phyloP scores from a whole-genome alignment of 1,284 basidiomycete species.

The Vanrija pseudolonga region DNA sequence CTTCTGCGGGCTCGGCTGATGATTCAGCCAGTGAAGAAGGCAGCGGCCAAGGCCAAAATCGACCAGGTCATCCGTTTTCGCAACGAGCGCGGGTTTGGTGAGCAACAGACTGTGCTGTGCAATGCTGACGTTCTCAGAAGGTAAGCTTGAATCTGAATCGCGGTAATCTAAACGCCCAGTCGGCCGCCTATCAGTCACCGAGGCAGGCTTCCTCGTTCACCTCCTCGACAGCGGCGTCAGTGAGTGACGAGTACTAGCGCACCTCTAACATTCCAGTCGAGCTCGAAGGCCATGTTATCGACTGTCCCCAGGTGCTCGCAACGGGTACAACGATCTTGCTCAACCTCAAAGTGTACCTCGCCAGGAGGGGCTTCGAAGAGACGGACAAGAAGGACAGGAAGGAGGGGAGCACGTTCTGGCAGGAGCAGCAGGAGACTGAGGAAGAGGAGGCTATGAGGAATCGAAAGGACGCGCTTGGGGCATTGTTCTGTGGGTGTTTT shows the following conservation, averaged over 20 bases:
- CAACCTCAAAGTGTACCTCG: conserved; percentile 45
- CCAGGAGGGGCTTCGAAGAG: conserved; percentile 40
- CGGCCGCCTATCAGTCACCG: conserved; percentile 43
- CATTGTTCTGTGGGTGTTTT: conserved; percentile 38
- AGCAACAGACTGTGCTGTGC: neutral
- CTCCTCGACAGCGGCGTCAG: conserved; percentile 45
- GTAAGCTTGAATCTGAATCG: neutral
- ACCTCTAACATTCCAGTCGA: conserved; percentile 24
- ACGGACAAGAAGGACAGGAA: conserved; percentile 30
- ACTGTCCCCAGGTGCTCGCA: conserved; percentile 40
- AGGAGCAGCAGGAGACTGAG: conserved; percentile 46
- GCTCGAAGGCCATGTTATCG: conserved; percentile 43
- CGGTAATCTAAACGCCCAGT: conserved; percentile 18
- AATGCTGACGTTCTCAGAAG: conserved; percentile 5
- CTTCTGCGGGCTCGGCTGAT: neutral
- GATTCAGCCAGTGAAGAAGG: conserved; percentile 24
- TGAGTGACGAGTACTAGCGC: conserved; percentile 14
- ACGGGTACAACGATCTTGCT: conserved; percentile 46
- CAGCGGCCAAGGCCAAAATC: conserved; percentile 33
- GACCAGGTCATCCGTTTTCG: conserved; percentile 47
- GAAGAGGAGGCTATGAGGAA: conserved; percentile 47
- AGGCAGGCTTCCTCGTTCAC: conserved; percentile 44
- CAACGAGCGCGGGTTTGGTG: conserved; percentile 46
- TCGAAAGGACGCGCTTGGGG: conserved; percentile 44
- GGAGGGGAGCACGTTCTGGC: conserved; percentile 40